Percentiles rank a stretch among this genome's conserved stretches.
phyloP scores from a whole-genome alignment of 2,329 filamentous ascomycete species.

The Microsporum ferrugineum region DNA sequence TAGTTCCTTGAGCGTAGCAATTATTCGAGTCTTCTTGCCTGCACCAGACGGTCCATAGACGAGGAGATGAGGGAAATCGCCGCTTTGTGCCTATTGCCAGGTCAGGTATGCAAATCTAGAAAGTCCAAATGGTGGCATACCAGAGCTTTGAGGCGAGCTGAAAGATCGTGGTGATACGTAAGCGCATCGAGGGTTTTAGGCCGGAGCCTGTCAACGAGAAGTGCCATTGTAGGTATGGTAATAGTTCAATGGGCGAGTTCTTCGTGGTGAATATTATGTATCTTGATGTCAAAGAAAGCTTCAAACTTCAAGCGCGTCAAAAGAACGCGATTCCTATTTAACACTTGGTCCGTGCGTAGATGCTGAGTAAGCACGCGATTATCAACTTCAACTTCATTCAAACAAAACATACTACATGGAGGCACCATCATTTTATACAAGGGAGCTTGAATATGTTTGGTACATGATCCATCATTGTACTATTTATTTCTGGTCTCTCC shows the following conservation, averaged over 20 bases:
- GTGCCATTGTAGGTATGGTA: slow-evolving; percentile 40
- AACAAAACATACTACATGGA: no score
- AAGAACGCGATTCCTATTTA: slow-evolving; percentile 7
- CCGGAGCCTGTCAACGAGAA: slow-evolving; percentile 54
- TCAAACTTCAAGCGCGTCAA: slow-evolving; percentile 26
- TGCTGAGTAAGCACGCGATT: not conserved
- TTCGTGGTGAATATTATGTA: not conserved
- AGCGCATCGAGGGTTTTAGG: slow-evolving; percentile 45
- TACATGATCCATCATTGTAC: no score
- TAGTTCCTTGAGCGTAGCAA: slow-evolving; percentile 86
- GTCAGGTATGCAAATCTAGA: slow-evolving; percentile 5
- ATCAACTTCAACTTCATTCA: no score
- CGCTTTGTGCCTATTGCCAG: slow-evolving; percentile 66
- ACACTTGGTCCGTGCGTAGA: not conserved
- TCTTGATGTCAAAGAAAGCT: not conserved
- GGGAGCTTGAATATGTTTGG: no score
- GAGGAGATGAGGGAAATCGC: slow-evolving; percentile 94
- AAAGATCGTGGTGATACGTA: slow-evolving; percentile 81
- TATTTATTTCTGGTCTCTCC: no score
- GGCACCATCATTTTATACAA: no score
- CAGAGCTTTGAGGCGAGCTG: slow-evolving; percentile 71
- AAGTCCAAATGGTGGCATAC: slow-evolving; percentile 41
- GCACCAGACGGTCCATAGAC: slow-evolving; percentile 94
- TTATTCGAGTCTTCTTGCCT: slow-evolving; percentile 94
- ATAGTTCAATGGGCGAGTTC: not conserved